A percentile compares a stretch with the other conserved stretches of the same genome.
phyloP scores from a whole-genome alignment of 305 asterid species.

The Striga hermonthica region DNA sequence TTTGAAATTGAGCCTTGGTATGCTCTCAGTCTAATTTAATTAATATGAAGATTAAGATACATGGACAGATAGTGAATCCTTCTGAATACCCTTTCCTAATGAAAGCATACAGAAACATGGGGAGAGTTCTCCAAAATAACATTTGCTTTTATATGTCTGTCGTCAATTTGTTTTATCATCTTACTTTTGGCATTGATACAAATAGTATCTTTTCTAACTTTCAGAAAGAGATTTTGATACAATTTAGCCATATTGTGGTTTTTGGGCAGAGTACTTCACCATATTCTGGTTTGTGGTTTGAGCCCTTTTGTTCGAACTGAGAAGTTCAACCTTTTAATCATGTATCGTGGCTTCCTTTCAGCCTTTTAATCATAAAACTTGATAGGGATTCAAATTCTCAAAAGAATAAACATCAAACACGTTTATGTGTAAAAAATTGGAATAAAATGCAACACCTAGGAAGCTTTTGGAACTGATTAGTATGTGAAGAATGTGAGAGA shows the following conservation, averaged over 20 bases:
- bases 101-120: not conserved
- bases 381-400: too few relatives aligned
- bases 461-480: not conserved
- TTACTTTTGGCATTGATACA: slow-evolving; percentile 12
- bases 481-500: not conserved
- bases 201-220: slow-evolving; percentile 7
- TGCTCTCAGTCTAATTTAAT: slow-evolving; percentile 5
- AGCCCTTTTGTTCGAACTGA: not conserved
- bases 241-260: too few relatives aligned
- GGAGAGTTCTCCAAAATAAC: not conserved
- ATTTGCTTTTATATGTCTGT: slow-evolving; percentile 3
- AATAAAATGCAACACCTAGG: not conserved
- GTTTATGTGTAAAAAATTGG: not conserved
- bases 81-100: not conserved
- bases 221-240: not conserved
- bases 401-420: too few relatives aligned
- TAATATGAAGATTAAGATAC: slow-evolving; percentile 21
- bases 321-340: too few relatives aligned
- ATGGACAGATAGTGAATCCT: slow-evolving; percentile 8
- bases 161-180: slow-evolving; percentile 5
- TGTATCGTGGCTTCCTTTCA: too few relatives aligned
- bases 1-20: not conserved
- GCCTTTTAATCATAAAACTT: too few relatives aligned
- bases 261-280: too few relatives aligned
- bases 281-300: not conserved